Evolutionary conservation across 495 filamentous ascomycete species (phyloP).

Genomic region (Trichocladium uniseriatum): DNA sequence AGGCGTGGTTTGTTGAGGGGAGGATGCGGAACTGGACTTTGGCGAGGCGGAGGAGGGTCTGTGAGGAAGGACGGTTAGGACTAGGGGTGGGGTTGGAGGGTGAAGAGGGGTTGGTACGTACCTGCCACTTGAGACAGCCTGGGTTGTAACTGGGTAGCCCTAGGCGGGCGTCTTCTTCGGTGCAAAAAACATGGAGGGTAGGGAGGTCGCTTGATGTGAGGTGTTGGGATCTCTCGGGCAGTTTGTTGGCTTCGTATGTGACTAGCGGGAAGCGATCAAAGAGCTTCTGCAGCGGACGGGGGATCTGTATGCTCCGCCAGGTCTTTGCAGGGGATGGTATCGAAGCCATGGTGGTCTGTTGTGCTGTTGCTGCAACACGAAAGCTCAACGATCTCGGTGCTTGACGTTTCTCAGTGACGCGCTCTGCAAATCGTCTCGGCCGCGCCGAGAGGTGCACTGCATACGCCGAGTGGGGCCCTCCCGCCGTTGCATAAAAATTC

Average conservation of each 20-base stretch:
- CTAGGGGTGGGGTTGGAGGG: neutral
- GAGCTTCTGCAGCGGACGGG: constrained; percentile 64
- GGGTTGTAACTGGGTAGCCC: constrained; percentile 82
- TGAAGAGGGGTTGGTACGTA: constrained; percentile 31
- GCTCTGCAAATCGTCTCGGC: neutral
- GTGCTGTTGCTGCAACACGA: neutral
- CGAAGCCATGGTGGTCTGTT: constrained; percentile 1
- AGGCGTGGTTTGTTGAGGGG: constrained; percentile 85
- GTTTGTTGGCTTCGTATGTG: constrained; percentile 66
- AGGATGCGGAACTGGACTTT: constrained; percentile 58
- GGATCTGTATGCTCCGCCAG: constrained; percentile 50
- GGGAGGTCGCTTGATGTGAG: constrained; percentile 41
- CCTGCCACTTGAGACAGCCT: constrained; percentile 94
- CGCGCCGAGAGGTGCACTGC: neutral
- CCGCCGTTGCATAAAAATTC: constrained; percentile 8
- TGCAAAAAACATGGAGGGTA: constrained; percentile 70
- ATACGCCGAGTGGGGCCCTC: neutral
- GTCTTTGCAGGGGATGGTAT: constrained; percentile 2
- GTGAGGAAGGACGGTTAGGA: constrained; percentile 7
- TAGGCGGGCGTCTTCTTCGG: constrained; percentile 49
- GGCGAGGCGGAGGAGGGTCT: constrained; percentile 80
- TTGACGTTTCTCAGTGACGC: too few species aligned
- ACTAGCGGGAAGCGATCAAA: constrained; percentile 77
- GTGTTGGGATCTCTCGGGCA: constrained; percentile 55
- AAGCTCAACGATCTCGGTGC: too few species aligned